Conservation (phyloP, 768 basidiomycete genomes). For the Podaxis sp. region DNA sequence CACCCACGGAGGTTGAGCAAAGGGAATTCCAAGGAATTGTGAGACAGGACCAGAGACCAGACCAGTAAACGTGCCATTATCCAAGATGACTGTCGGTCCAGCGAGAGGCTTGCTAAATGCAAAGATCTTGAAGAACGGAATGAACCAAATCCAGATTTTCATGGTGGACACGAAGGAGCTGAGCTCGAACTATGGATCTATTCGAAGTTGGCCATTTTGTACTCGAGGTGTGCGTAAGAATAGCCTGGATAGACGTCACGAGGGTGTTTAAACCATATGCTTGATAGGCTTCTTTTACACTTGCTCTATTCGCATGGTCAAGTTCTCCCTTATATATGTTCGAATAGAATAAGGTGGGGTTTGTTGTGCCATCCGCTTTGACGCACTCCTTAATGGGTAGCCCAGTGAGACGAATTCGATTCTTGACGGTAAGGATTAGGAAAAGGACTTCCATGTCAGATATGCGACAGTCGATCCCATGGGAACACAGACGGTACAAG, state of each 20-base stretch:
- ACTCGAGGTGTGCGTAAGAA: background rate
- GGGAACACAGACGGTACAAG: too few species aligned
- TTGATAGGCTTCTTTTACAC: background rate
- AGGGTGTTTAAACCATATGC: background rate
- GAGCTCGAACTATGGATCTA: background rate
- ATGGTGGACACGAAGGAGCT: background rate
- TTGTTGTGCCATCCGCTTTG: too few species aligned
- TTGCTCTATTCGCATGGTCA: background rate
- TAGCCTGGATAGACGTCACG: background rate
- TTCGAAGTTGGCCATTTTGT: background rate
- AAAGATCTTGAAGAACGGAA: background rate
- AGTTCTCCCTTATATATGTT: background rate
- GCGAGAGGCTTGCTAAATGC: background rate
- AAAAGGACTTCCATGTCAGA: too few species aligned
- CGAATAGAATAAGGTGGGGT: too few species aligned
- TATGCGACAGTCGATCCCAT: too few species aligned
- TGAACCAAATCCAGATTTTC: background rate
- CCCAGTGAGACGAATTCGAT: too few species aligned
- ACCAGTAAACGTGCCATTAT: conserved; percentile 45
- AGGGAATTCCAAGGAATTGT: conserved; percentile 51
- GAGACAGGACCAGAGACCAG: conserved; percentile 16
- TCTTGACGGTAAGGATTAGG: too few species aligned
- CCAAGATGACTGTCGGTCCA: conserved; percentile 38
- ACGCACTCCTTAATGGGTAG: too few species aligned
- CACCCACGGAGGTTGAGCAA: conserved; percentile 48